phyloP scores from a whole-genome alignment of 2,329 filamentous ascomycete genomes.

The Penicillium sp. region DNA sequence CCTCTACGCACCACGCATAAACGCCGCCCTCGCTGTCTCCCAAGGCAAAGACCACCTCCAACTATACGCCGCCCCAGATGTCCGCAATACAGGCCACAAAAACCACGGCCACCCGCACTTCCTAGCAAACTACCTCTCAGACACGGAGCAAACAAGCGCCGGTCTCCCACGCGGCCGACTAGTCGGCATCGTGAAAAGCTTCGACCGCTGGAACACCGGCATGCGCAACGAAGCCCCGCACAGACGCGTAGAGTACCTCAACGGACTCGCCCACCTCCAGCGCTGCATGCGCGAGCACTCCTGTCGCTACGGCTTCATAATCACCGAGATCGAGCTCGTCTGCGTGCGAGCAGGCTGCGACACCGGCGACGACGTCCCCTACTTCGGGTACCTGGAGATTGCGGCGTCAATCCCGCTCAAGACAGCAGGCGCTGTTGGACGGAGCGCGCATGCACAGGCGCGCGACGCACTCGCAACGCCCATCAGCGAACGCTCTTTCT shows the following conservation, averaged over 20 bases:
- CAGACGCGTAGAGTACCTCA: slow-evolving; percentile 84
- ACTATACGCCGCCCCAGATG: slow-evolving; percentile 43
- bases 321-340: slow-evolving; percentile 93
- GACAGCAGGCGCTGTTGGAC: slow-evolving; percentile 35
- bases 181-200: slow-evolving; percentile 84
- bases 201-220: slow-evolving; percentile 91
- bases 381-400: slow-evolving; percentile 87
- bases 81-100: slow-evolving; percentile 35
- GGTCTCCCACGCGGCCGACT: slow-evolving; percentile 60
- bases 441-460: not conserved
- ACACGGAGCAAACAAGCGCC: slow-evolving; percentile 48
- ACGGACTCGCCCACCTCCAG: slow-evolving; percentile 81
- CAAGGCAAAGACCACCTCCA: slow-evolving; percentile 62
- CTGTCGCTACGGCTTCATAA: slow-evolving; percentile 91
- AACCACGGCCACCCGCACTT: slow-evolving; percentile 51
- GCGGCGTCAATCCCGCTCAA: slow-evolving; percentile 56
- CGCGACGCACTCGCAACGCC: slow-evolving; percentile 29
- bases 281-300: slow-evolving; percentile 89
- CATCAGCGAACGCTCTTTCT: slow-evolving; percentile 30
- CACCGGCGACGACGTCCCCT: slow-evolving; percentile 61
- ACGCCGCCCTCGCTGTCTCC: slow-evolving; percentile 75
- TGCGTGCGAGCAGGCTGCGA: slow-evolving; percentile 75
- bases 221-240: slow-evolving; percentile 84
- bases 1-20: slow-evolving; percentile 83
- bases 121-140: slow-evolving; percentile 53